Evolutionary conservation across 768 basidiomycete genomes (phyloP).

Genomic region (Russula olivacea): DNA sequence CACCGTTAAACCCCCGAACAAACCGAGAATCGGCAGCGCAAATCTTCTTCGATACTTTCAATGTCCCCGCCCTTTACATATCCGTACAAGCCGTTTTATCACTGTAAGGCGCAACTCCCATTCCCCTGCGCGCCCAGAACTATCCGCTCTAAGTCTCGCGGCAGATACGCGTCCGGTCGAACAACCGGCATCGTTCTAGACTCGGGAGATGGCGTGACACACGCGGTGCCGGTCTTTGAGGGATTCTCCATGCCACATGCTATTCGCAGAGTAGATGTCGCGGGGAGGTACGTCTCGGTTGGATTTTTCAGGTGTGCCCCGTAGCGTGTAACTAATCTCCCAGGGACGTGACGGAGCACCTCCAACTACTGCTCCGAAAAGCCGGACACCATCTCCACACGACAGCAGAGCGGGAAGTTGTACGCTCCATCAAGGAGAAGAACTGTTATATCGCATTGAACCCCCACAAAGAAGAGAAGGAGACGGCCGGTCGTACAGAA

Average conservation of each 20-base stretch:
- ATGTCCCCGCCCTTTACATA: constrained; percentile 94
- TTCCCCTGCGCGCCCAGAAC: background rate
- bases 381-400: constrained; percentile 93
- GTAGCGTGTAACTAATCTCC: constrained; percentile 8
- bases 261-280: constrained; percentile 91
- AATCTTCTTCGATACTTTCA: constrained; percentile 99
- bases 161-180: constrained; percentile 93
- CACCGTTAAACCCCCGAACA: constrained; percentile 91
- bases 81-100: constrained; percentile 97
- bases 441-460: constrained; percentile 93
- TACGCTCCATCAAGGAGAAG: constrained; percentile 97
- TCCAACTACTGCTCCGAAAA: constrained; percentile 91
- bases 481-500: constrained; percentile 66
- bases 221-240: constrained; percentile 97
- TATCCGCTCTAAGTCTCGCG: background rate
- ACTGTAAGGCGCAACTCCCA: constrained; percentile 50
- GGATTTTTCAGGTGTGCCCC: constrained; percentile 1
- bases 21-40: constrained; percentile 97
- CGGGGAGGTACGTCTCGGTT: constrained; percentile 64
- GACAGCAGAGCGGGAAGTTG: constrained; percentile 94
- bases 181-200: constrained; percentile 99
- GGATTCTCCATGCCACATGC: constrained; percentile 99
- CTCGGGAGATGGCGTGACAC: constrained; percentile 97
- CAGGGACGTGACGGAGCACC: constrained; percentile 95
- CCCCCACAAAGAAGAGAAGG: constrained; percentile 94